phyloP scores from a whole-genome alignment of 371 early-diverging fungal species.

The Haplosporangium sp. region DNA sequence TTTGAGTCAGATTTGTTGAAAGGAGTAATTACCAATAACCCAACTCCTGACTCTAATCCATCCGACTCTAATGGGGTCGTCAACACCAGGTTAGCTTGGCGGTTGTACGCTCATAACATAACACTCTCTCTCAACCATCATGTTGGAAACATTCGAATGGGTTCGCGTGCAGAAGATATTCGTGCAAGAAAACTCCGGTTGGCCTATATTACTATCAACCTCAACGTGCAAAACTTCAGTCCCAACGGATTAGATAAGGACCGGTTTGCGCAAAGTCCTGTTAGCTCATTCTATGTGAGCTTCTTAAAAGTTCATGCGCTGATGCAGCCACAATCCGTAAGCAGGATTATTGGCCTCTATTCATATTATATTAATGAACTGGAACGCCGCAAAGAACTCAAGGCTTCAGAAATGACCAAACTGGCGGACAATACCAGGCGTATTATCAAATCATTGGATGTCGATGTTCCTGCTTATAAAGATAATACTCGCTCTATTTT shows the following conservation, averaged over 20 bases:
- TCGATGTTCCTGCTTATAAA: constrained; percentile 59
- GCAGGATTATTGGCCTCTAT: constrained; percentile 75
- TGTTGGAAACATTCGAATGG: constrained; percentile 44
- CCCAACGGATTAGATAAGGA: constrained; percentile 28
- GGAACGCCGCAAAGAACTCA: constrained; percentile 63
- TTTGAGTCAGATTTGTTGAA: constrained; percentile 76
- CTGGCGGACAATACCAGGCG: constrained; percentile 76
- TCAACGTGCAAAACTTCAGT: constrained; percentile 71
- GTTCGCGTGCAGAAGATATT: constrained; percentile 52
- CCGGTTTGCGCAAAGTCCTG: constrained; percentile 30
- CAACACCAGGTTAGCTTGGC: constrained; percentile 61
- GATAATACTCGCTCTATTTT: constrained; percentile 66
- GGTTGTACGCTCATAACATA: constrained; percentile 65
- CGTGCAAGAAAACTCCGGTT: constrained; percentile 65
- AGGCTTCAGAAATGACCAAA: constrained; percentile 71
- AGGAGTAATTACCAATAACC: constrained; percentile 69
- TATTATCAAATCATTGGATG: constrained; percentile 74
- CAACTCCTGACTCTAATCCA: constrained; percentile 15
- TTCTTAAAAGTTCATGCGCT: constrained; percentile 75
- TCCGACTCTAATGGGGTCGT: constrained; percentile 20
- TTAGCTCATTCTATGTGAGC: constrained; percentile 66
- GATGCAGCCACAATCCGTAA: constrained; percentile 83
- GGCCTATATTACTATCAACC: constrained; percentile 79
- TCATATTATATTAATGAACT: constrained; percentile 79
- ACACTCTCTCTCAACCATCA: constrained; percentile 73